phyloP scores from a whole-genome alignment of 192 early-diverging fungal species.

The Coemansia nantahalensis region DNA sequence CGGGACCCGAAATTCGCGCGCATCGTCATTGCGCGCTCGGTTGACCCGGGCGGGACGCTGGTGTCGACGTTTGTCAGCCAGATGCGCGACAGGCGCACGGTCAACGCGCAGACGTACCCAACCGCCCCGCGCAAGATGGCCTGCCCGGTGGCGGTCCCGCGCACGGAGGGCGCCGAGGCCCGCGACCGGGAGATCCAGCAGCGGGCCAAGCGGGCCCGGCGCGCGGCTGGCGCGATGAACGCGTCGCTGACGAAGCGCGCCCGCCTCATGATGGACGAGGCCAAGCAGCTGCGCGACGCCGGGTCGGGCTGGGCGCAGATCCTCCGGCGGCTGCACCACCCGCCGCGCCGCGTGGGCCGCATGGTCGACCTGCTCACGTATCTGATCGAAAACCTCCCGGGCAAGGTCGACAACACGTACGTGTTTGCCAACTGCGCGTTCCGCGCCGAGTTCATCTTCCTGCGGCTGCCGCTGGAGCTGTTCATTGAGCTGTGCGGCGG shows the following conservation, averaged over 20 bases:
- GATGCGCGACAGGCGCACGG: slow-evolving; percentile 13
- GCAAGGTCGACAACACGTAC: slow-evolving; percentile 5
- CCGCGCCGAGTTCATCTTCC: slow-evolving; percentile 17
- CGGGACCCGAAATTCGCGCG: background rate
- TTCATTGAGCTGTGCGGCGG: slow-evolving; percentile 22
- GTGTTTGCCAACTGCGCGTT: slow-evolving; percentile 29
- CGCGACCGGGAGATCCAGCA: slow-evolving; percentile 8
- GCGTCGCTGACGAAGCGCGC: slow-evolving; percentile 12
- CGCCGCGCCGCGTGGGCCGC: slow-evolving; percentile 19
- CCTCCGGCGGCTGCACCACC: slow-evolving; percentile 5
- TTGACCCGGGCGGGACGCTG: slow-evolving; percentile 18
- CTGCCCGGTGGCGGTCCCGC: slow-evolving; percentile 1
- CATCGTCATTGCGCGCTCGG: slow-evolving; percentile 13
- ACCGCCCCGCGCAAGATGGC: slow-evolving; percentile 1
- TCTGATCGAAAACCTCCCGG: slow-evolving; percentile 13
- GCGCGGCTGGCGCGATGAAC: background rate
- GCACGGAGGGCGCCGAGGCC: slow-evolving; percentile 24
- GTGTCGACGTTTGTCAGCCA: slow-evolving; percentile 23
- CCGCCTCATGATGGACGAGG: slow-evolving; percentile 1
- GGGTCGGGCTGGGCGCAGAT: slow-evolving; percentile 9
- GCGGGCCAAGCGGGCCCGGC: no score
- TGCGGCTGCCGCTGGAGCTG: slow-evolving; percentile 23
- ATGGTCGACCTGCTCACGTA: slow-evolving; percentile 20
- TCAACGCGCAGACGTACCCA: background rate
- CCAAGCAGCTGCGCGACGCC: background rate